Conservation (phyloP, 148 eudicot genomes). For the Tetragonia tetragonoides region DNA sequence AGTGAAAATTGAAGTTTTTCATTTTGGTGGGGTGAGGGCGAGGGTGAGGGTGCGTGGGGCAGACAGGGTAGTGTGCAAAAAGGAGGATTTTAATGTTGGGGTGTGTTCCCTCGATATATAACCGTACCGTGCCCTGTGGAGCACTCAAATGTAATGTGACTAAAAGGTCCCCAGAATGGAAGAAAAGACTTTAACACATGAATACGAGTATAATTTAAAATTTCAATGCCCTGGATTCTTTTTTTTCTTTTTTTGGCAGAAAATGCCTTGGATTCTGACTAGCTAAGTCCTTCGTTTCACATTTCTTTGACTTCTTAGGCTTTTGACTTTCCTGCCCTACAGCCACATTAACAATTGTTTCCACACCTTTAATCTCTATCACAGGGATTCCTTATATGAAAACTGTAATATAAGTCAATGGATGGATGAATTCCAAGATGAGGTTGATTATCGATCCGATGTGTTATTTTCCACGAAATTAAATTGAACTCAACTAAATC, state of each 20-base stretch:
- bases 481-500: no score
- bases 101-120: neutral
- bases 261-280: neutral
- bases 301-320: neutral
- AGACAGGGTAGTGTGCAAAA: neutral
- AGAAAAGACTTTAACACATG: no score
- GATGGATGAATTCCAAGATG: no score
- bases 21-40: no score
- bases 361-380: neutral
- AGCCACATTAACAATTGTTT: neutral
- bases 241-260: no score
- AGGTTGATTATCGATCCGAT: no score
- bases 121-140: neutral
- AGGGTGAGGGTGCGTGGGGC: no score
- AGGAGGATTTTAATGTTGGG: neutral
- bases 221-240: neutral
- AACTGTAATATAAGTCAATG: no score
- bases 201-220: neutral
- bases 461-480: no score
- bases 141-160: neutral
- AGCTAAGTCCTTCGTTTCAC: neutral
- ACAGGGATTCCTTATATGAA: no score
- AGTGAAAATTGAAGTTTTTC: no score
- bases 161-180: neutral
- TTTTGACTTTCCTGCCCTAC: neutral